Evolutionary conservation across 2,329 filamentous ascomycete genomes (phyloP), one percentile per base, ranked within the genome.

Genomic region (Aspergillus latus): DNA sequence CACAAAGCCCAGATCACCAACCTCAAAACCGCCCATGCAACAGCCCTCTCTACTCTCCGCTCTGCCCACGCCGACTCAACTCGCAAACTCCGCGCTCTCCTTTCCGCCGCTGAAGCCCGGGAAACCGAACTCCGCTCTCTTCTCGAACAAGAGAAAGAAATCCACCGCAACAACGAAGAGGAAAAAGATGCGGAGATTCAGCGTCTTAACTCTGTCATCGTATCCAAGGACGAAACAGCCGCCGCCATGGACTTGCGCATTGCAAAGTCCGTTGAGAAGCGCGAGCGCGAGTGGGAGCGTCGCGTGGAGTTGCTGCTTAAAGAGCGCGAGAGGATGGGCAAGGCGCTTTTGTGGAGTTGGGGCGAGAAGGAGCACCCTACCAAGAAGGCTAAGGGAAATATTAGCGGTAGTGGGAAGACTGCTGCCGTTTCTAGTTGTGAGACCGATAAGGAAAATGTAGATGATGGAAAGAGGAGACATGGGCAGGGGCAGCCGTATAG

Each of bases 241-340:
- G 66, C 65, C 0, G 73, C 71, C 3, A 51, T 78, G 15, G 75
- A 78, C 58, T 62, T 68, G 52, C 70, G 72, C 37, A 74, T 78
- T 50, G 70, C 72, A 8, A 64, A 67, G 45, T 73, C 74, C 0
- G 68, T 76, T 11, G 73, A 76, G 47, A 75, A 73, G 59, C 69
- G 75, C 34, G 76, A 78, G 61, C 69, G 70, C 26, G 73, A 75
- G 52, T 78, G 76, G 76, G 69, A 75, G 55, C 66, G 70, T 0
- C 71, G 75, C 4, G 66, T 76, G 2, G 70, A 77, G 47, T 58
- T 75, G 10, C 60, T 78, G 6, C 69, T 77, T 88, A 40, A 99
- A 54, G 76, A 77, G 40, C 65, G 73, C 8, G 74, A 77, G 28
- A 65, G 66, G 30, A 74, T 77, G 72, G 66, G 68, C 2, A 73